phyloP scores from a whole-genome alignment of 495 filamentous ascomycete genomes.

The Daldinia bambusicola region DNA sequence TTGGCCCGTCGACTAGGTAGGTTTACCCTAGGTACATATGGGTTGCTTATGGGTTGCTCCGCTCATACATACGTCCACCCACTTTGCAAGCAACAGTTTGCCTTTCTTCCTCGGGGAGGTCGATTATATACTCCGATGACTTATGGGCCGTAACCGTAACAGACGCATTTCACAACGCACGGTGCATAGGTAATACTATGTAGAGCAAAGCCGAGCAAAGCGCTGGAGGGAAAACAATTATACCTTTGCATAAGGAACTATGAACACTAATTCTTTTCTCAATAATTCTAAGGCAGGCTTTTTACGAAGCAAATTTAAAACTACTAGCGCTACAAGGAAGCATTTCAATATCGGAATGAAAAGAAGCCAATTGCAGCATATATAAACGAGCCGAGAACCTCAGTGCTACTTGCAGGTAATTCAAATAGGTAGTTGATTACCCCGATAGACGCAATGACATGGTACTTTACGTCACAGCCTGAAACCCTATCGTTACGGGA shows the following conservation, averaged over 20 bases:
- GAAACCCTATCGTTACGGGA: background rate
- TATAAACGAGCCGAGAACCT: background rate
- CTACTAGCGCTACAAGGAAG: background rate
- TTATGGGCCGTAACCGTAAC: background rate
- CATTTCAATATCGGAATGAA: background rate
- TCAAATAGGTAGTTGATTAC: background rate
- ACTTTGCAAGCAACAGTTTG: background rate
- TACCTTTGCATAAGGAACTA: background rate
- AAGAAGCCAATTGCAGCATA: background rate
- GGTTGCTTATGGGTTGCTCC: background rate
- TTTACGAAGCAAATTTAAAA: background rate
- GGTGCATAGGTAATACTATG: background rate
- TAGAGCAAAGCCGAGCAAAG: background rate
- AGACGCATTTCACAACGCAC: too few species aligned
- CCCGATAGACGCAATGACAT: background rate
- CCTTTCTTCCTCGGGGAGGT: background rate
- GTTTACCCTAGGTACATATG: background rate
- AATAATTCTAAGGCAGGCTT: background rate
- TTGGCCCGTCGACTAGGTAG: conserved; percentile 4
- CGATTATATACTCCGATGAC: background rate
- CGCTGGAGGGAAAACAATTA: background rate
- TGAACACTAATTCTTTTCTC: background rate
- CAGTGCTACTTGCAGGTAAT: background rate
- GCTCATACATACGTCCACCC: background rate
- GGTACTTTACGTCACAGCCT: background rate